Evolutionary conservation across 2,329 filamentous ascomycete species (phyloP), one percentile per base, ranked within the genome.

Genomic region (Rachicladosporium sp.): DNA sequence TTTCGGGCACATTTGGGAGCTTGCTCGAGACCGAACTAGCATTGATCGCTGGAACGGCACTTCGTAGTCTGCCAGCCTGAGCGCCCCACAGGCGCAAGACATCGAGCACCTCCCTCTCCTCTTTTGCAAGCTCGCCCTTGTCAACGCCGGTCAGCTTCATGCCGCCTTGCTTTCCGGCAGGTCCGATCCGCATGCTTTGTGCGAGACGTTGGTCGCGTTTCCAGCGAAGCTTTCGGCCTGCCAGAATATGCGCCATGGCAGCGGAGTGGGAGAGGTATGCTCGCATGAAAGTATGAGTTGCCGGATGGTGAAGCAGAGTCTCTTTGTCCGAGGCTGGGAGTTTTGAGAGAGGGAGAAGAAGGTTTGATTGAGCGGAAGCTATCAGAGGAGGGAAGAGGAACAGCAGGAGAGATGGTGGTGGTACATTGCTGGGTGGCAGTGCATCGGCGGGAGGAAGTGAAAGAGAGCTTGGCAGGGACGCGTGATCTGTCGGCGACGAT

Each of bases 131-230:
- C 59, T 95, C 87, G 3, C 78, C 74, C 61, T 82, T 89, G 61
- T 94, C 88, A 31, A 96, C 68, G 9, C 85, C 82, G 0, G 81
- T 76, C 12, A 96, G 73, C 62, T 95, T 96, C 89, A 96, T 95
- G 3, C 89, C 76, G n/a, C 71, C 79, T 37, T 64, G 60, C 51
- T 83, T 85, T 38, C 78, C 74, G 1, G 85, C 84, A 12, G 74
- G 74, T 0, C 77, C 76, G 45, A 96, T 93, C 41, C 82, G 78
- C 83, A 93, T 94, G 54, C 80, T 80, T 59, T 94, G 86, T 1
- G 83, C 76, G 9, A 96, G 68, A 45, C 86, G 78, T 45, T 76
- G 80, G 61, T 96, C 89, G 39, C 89, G 76, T 57, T 93, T 89
- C 89, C 89, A 96, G 41, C 89, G 80, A 37, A 82, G 67, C 53